Evolutionary conservation across 352 stramenopile species (phyloP), one percentile per base, ranked within the genome.

Genomic region (Thalassiosira exigua): DNA sequence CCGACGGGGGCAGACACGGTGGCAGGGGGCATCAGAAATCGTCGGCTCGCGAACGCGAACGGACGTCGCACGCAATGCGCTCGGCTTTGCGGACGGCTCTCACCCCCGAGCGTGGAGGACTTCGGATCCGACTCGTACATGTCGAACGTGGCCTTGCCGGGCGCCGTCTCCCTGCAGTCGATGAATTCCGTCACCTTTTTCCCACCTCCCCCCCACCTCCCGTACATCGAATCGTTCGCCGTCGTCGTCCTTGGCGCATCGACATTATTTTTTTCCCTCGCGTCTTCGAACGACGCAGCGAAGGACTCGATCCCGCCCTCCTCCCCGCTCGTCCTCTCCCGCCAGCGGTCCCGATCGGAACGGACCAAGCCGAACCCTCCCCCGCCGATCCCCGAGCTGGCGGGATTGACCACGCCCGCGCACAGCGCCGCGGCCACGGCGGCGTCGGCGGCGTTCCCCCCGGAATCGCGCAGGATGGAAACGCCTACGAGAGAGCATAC

Each of bases 361-460:
- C 91, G 82, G 51, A 90, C 61, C 2, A 94, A 46, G 11, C 92
- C 89, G 68, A 92, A 92, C 7, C 69, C 81, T 17, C 89, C 89
- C 46, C 89, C 89, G 53, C 89, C 89, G 11, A 94, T 69, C 5
- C 89, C 89, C 54, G 73, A 89, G 1, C 78, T 90, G 2, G 83
- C 76, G 19, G 85, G 85, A 81, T 89, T 92, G 0, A 90, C 79
- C 2, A 92, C 74, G 9, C 89, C 89, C 12, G 92, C 54, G 66
- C 89, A 94, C 5, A 94, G 57, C 0, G 79, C 69, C 0, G 80
- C 75, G 0, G 89, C 60, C 1, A 94, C 82, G 7, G 89, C 80
- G 9, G 89, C 86, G 80, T 94, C 89, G 5, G 91, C 75, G 33
- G 85, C 85, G 73, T 91, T 91, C 1, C 85, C 85, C 51, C 67